Base-by-base conservation (phyloP, 2,329 filamentous ascomycete genomes). In the Aspergillus melleus region DNA sequence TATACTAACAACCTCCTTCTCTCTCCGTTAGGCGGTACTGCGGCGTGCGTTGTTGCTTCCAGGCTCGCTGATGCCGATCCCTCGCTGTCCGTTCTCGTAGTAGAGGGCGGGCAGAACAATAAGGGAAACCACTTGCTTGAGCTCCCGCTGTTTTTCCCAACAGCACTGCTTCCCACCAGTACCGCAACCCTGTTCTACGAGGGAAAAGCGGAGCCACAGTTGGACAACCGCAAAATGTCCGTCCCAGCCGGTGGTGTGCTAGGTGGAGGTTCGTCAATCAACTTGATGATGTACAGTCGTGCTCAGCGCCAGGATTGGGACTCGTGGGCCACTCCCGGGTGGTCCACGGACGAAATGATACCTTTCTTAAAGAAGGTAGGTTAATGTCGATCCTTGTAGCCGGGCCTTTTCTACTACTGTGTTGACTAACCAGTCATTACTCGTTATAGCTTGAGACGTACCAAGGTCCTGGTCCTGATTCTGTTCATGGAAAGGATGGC, bases 201-300 rank as follows among this genome's bases (percentile, higher is more conserved):
- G 36, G 36, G 52, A 4, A 54, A 42, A 46, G 52, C 52, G 36
- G 52, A 54, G 52, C 19, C 52, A 6, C 36, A 54, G 32, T 29
- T 54, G 36, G 36, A 54, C 22, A 54, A 54, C 9, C 52, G 52
- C 52, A 6, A 42, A 24, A 42, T 54, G 20, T n/a, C 22, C 30
- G 54, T 56, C 46, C 46, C 44, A 4, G 11, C 44, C 19, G 54
- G 54, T 29, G 54, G 54, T 44, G 46, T 56, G 19, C 54, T 56
- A 12, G 54, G 54, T 20, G 54, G 54, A 14, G 54, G 54, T 14
- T 56, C 54, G 8, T 51, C 54, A 5, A 56, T 56, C 30, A 56
- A 56, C 47, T 42, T 56, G 19, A 49, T 56, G 46, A 50, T 50
- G 26, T 56, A 56, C 30, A 50, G 44, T 42, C 54, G 54, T 39